Evolutionary conservation across 495 filamentous ascomycete species (phyloP).

Genomic region (Podospora appendiculata): DNA sequence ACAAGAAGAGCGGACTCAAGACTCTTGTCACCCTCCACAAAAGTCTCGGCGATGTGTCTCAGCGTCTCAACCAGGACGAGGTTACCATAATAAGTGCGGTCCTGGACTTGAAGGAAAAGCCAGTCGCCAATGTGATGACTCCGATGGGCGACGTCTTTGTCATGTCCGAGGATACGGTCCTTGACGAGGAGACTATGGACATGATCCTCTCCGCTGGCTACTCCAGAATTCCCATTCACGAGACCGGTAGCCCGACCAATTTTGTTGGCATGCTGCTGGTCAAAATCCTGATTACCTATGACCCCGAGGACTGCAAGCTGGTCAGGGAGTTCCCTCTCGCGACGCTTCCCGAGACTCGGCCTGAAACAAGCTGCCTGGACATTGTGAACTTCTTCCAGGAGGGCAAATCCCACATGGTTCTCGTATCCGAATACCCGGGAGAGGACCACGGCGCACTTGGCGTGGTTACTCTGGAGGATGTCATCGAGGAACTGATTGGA

Average conservation of each 20-base stretch:
- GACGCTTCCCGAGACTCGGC: slow-evolving; percentile 87
- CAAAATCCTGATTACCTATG: slow-evolving; percentile 97
- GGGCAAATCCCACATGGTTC: slow-evolving; percentile 97
- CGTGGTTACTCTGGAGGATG: slow-evolving; percentile 93
- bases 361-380: slow-evolving; percentile 92
- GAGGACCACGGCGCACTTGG: slow-evolving; percentile 83
- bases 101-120: slow-evolving; percentile 90
- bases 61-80: slow-evolving; percentile 92
- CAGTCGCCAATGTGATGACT: slow-evolving; percentile 93
- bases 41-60: slow-evolving; percentile 74
- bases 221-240: slow-evolving; percentile 89
- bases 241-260: slow-evolving; percentile 72
- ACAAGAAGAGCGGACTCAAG: slow-evolving; percentile 86
- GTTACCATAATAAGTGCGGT: slow-evolving; percentile 98
- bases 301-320: slow-evolving; percentile 79
- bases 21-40: slow-evolving; percentile 85
- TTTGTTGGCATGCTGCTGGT: slow-evolving; percentile 97
- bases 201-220: slow-evolving; percentile 86
- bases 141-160: slow-evolving; percentile 96
- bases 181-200: slow-evolving; percentile 91
- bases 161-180: slow-evolving; percentile 82
- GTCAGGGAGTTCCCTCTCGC: slow-evolving; percentile 88
- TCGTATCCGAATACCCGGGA: slow-evolving; percentile 85
- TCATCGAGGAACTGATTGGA: slow-evolving; percentile 96
- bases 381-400: slow-evolving; percentile 99